phyloP scores from a whole-genome alignment of 352 stramenopile genomes.

The Pythium folliculosum region DNA sequence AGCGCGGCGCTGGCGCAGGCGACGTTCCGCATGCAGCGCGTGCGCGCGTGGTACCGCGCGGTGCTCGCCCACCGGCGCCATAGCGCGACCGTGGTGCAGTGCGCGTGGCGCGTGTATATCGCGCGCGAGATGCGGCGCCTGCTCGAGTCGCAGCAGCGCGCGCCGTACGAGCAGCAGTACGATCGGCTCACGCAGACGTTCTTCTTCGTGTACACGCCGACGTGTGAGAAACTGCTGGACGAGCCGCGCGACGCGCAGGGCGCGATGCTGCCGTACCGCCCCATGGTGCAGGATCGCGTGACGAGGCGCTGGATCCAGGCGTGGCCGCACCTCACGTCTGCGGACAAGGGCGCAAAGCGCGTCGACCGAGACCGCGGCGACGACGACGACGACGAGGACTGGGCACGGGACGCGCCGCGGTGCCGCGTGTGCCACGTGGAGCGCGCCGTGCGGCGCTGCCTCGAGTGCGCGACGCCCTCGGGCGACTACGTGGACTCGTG shows the following conservation, averaged over 20 bases:
- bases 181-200: constrained; percentile 56
- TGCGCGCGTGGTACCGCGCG: constrained; percentile 52
- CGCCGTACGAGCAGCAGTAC: constrained; percentile 68
- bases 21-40: constrained; percentile 57
- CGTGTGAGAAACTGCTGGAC: constrained; percentile 58
- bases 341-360: not conserved
- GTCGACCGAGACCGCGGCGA: not conserved
- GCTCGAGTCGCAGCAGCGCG: constrained; percentile 61
- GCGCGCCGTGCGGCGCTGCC: constrained; percentile 60
- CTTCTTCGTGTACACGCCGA: constrained; percentile 71
- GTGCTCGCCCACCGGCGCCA: constrained; percentile 39
- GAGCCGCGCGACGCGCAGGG: constrained; percentile 60
- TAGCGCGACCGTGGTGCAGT: constrained; percentile 53
- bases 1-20: constrained; percentile 52
- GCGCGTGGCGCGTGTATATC: constrained; percentile 45
- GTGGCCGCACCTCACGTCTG: constrained; percentile 57
- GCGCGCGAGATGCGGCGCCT: constrained; percentile 41
- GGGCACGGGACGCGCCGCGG: constrained; percentile 14
- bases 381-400: constrained; percentile 7
- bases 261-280: constrained; percentile 54
- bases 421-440: constrained; percentile 66
- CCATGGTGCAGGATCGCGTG: constrained; percentile 71
- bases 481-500: constrained; percentile 80
- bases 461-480: constrained; percentile 57
- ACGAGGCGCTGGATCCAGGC: constrained; percentile 72